Evolutionary conservation across 176 grass and related monocot species (phyloP).

Genomic region (Carex pumila): DNA sequence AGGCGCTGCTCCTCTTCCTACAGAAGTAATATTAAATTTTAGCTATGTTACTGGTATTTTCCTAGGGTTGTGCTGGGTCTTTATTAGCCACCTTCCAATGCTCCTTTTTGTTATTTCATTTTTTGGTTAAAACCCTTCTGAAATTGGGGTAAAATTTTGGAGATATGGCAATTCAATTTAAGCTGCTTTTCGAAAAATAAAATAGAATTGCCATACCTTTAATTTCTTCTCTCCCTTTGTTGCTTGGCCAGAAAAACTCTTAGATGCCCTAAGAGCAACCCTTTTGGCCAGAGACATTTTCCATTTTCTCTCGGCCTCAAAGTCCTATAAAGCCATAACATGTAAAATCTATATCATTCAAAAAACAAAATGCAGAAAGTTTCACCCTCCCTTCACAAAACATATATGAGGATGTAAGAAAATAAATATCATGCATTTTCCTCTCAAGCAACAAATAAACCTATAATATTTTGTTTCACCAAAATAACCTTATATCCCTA

Average conservation of each 20-base stretch:
- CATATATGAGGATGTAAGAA: neutral
- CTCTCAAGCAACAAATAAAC: neutral
- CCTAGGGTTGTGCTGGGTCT: neutral
- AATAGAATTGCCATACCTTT: slow-evolving; percentile 46
- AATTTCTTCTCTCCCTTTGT: slow-evolving; percentile 86
- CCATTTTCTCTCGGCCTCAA: slow-evolving; percentile 98
- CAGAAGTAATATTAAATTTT: slow-evolving; percentile 6
- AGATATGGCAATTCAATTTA: slow-evolving; percentile 4
- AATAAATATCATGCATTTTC: neutral
- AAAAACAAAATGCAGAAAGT: slow-evolving; percentile 18
- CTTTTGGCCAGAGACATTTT: slow-evolving; percentile 89
- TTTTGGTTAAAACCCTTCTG: neutral
- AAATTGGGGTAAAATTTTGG: neutral
- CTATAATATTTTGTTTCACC: neutral
- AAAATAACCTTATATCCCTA: neutral
- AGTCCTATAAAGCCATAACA: slow-evolving; percentile 44
- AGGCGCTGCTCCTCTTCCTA: slow-evolving; percentile 92
- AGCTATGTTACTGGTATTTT: neutral
- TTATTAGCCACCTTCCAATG: neutral
- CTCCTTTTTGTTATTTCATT: neutral
- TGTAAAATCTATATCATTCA: neutral
- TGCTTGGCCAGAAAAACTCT: slow-evolving; percentile 65
- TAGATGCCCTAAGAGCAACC: slow-evolving; percentile 75
- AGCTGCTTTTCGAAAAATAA: neutral
- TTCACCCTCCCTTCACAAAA: neutral